Percentiles rank a stretch among this genome's conserved stretches.
Evolutionary conservation across 768 basidiomycete genomes (phyloP).

Genomic region (Leccinum variicolor): DNA sequence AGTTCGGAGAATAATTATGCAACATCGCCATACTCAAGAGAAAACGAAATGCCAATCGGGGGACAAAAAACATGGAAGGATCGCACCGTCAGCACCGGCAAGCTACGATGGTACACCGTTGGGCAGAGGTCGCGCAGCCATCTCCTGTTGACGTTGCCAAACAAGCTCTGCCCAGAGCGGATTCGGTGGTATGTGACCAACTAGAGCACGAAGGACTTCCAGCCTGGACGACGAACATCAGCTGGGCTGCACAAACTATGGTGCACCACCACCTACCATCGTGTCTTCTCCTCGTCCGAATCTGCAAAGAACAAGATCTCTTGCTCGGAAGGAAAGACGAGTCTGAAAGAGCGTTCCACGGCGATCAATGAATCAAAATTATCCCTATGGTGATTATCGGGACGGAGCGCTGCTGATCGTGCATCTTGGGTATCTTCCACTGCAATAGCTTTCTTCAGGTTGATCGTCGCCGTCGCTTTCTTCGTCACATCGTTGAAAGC

Average conservation of each 20-base stretch:
- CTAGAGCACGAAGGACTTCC: conserved; percentile 75
- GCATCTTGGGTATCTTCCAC: conserved; percentile 75
- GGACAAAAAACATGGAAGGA: conserved; percentile 4
- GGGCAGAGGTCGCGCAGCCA: conserved; percentile 15
- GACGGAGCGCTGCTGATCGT: conserved; percentile 43
- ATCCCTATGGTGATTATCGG: conserved; percentile 43
- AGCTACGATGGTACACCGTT: conserved; percentile 1
- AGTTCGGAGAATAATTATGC: conserved; percentile 1
- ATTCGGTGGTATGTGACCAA: conserved; percentile 89
- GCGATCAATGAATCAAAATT: conserved; percentile 65
- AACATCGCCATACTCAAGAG: not conserved
- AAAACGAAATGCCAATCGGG: conserved; percentile 10
- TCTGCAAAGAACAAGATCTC: conserved; percentile 92
- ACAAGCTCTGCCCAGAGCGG: conserved; percentile 91
- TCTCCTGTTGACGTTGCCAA: conserved; percentile 74
- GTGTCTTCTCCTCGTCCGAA: conserved; percentile 79
- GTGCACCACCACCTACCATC: conserved; percentile 62
- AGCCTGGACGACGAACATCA: conserved; percentile 52
- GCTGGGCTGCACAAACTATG: not conserved
- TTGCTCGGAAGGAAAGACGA: conserved; percentile 74
- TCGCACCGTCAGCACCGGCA: not conserved
- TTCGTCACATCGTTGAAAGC: conserved; percentile 94
- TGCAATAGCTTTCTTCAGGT: conserved; percentile 75
- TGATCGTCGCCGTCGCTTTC: conserved; percentile 86
- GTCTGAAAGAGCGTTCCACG: conserved; percentile 80